Evolutionary conservation across 495 filamentous ascomycete species (phyloP), one percentile per base, ranked within the genome.

Genomic region (Neurospora sp.): DNA sequence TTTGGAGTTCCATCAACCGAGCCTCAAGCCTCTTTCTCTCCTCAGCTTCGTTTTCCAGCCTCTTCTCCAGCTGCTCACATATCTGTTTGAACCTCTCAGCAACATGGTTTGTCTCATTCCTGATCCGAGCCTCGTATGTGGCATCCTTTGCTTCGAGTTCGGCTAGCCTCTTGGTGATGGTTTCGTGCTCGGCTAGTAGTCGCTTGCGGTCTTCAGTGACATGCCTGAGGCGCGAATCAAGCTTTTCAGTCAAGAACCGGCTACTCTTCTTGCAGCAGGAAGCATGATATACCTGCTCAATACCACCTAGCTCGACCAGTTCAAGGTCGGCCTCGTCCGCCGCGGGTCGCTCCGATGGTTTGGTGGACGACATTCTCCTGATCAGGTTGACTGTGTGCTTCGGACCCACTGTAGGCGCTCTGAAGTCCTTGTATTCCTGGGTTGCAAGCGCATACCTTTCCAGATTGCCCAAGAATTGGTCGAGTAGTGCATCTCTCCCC

Each of bases 251-350:
- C n/a, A 82, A 59, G 40, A 76, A 80, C 0, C 79, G 77, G 39
- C 68, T 76, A 71, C 74, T 79, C 70, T 74, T 80, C 39, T 79
- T 81, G 74, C 83, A 85, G 76, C 82, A 84, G 0, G 70, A 61
- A 4, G 76, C 78, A 74, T 84, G 82, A 74, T 85, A 85, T 8
- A 84, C 74, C 73, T 85, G 83, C 7, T 84, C 81, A 3, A 84
- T 72, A 9, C 83, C 83, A 1, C 83, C 83, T 5, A 85, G 75
- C 35, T 81, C 80, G 7, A 77, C 75, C 1, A 85, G 76, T 68
- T 79, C 77, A 3, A 69, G 73, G 37, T 80, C 78, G 22, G 83
- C 80, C 12, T 80, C 69, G 22, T 75, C 75, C 22, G 80, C 81
- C 2, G 72, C 69, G 0, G 82, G 83, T 7, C 83, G 76, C 3